Evolutionary conservation across 352 stramenopile species (phyloP), one percentile per base, ranked within the genome.

Genomic region (Pythium aquatile): DNA sequence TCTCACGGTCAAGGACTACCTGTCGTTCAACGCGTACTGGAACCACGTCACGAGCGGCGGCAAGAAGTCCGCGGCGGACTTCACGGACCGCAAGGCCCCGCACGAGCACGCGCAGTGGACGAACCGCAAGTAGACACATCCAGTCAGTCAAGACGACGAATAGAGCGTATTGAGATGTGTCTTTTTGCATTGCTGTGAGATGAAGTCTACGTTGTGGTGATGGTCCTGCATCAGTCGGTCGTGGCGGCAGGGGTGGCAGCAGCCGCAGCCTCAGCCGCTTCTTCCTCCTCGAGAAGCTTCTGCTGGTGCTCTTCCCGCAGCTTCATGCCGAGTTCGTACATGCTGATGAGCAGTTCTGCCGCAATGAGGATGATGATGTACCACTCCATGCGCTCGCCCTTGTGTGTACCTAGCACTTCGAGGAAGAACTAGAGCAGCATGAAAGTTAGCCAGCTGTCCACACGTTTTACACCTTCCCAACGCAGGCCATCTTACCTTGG

Each of bases 281-380:
- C 56, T 55, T 61, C 61, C 20, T 69, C 46, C 26, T 70, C 42
- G 3, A 33, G 37, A 20, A 51, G 14, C 44, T 69, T 69, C 13
- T 72, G 53, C 16, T 51, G 26, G 17, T 63, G 46, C 30, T 71
- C 61, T 49, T 87, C 85, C 51, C 79, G 72, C 28, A 93, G 69
- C 69, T 91, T 91, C 77, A 91, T 83, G 37, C 81, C 64, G 37
- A 94, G 71, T 58, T 92, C 84, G 66, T 93, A 96, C 32, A 88
- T 67, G 54, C 81, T 97, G 67, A 99, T 86, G 30, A 93, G 76
- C 35, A 98, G 90, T 77, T 99, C 97, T 24, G 97, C 91, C 17
- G 85, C 83, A 71, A 99, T 99, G 17, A 99, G 72, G 44, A 98
- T 91, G 81, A 99, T 98, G 79, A 99, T 98, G 65, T 98, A 98